These are phyloP conservation scores for Papiliotrema nemorosa DNA, from an alignment of 1,284 basidiomycete species.

Conservation along the genomic window DNA sequence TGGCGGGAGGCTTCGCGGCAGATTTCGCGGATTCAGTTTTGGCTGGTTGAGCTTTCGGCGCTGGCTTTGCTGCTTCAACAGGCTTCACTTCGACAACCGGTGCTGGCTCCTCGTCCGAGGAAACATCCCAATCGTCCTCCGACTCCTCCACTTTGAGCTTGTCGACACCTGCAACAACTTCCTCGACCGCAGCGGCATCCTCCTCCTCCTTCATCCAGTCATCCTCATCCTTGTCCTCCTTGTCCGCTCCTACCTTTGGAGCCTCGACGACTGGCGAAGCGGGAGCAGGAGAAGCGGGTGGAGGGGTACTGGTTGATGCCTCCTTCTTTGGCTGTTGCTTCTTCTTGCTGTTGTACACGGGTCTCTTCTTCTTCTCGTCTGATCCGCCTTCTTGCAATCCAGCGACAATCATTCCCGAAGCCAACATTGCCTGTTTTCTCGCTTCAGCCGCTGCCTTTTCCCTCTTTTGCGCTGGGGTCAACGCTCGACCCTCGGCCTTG, in stretches of 20 bases:
- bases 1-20: slow-evolving; percentile 13
- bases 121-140: slow-evolving; percentile 78
- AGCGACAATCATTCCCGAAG: slow-evolving; percentile 79
- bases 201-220: slow-evolving; percentile 44
- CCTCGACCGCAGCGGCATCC: slow-evolving; percentile 36
- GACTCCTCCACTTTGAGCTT: slow-evolving; percentile 41
- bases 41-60: slow-evolving; percentile 10
- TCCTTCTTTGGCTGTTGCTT: slow-evolving; percentile 57
- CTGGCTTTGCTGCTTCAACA: not conserved
- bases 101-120: slow-evolving; percentile 55
- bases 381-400: slow-evolving; percentile 61
- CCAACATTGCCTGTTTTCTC: slow-evolving; percentile 83
- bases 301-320: not conserved
- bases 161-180: slow-evolving; percentile 31
- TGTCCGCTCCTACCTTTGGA: slow-evolving; percentile 21
- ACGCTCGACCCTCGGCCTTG: slow-evolving; percentile 82
- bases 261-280: slow-evolving; percentile 3
- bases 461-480: slow-evolving; percentile 95
- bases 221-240: slow-evolving; percentile 44
- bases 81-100: not conserved
- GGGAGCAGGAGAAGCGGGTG: not conserved
- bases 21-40: slow-evolving; percentile 13
- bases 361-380: slow-evolving; percentile 48
- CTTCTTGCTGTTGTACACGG: slow-evolving; percentile 73
- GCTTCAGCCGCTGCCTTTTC: slow-evolving; percentile 88